Conservation (phyloP, 176 grass and related monocot genomes). For the Secale cereale region DNA sequence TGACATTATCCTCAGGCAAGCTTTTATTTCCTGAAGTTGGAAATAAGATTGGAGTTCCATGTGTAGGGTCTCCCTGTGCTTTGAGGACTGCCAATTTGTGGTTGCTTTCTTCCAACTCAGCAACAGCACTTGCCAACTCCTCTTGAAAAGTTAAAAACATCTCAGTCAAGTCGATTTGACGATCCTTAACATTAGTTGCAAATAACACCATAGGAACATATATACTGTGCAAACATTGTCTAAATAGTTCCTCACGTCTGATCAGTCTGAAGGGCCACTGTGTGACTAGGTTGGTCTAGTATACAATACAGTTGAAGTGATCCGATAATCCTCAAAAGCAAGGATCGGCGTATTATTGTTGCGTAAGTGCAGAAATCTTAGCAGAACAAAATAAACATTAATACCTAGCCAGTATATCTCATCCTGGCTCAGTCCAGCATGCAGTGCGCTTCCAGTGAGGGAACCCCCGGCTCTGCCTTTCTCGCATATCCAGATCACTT, state of each 20-base stretch:
- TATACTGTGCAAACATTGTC: not conserved
- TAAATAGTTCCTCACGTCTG: not conserved
- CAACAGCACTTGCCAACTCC: constrained; percentile 61
- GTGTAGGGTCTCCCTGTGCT: constrained; percentile 54
- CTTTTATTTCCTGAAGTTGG: constrained; percentile 60
- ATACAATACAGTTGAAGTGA: not conserved
- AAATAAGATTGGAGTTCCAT: constrained; percentile 55
- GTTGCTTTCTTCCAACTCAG: constrained; percentile 77
- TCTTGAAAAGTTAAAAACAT: constrained; percentile 57
- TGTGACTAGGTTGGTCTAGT: not conserved
- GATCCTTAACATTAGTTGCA: not conserved
- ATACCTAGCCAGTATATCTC: not conserved
- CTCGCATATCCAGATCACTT: not conserved
- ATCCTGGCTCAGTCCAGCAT: not conserved
- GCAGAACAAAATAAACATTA: not conserved
- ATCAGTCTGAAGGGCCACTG: not conserved
- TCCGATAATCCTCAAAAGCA: not conserved
- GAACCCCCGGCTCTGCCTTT: not conserved
- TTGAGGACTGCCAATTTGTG: constrained; percentile 58
- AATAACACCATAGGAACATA: not conserved
- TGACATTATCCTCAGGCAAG: constrained; percentile 42
- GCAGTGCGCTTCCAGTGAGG: not conserved
- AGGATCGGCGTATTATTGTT: not conserved
- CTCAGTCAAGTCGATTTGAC: constrained; percentile 8
- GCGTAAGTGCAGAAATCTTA: not conserved